These are phyloP conservation scores for Halenospora varia DNA, from an alignment of 495 filamentous ascomycete species.

Conservation along the genomic window DNA sequence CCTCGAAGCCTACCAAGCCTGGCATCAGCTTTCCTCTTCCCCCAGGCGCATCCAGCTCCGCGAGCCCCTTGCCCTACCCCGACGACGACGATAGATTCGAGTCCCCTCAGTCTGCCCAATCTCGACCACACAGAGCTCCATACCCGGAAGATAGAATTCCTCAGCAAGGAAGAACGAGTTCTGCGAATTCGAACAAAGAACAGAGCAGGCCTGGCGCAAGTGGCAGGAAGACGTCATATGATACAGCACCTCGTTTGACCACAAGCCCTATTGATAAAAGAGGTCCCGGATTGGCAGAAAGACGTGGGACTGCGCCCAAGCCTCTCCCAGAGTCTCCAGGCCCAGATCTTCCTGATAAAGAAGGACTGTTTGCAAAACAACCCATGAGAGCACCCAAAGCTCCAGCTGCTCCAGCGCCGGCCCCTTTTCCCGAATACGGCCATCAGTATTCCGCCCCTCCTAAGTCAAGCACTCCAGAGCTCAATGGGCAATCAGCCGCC, in stretches of 20 bases:
- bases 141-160: constrained; percentile 43
- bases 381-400: not conserved
- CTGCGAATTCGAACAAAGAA: constrained; percentile 7
- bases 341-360: constrained; percentile 64
- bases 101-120: constrained; percentile 32
- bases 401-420: not conserved
- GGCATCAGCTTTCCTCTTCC: constrained; percentile 49
- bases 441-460: constrained; percentile 20
- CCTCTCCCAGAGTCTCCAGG: constrained; percentile 74
- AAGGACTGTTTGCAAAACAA: constrained; percentile 58
- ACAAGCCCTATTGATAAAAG: constrained; percentile 46
- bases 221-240: constrained; percentile 25
- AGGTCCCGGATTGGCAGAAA: constrained; percentile 57
- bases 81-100: constrained; percentile 49
- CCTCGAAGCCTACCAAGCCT: constrained; percentile 34
- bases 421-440: constrained; percentile 19
- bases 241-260: constrained; percentile 39
- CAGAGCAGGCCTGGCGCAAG: constrained; percentile 11
- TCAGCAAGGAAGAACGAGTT: constrained; percentile 23
- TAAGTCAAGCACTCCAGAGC: constrained; percentile 9
- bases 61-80: constrained; percentile 69
- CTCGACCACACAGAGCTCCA: constrained; percentile 37
- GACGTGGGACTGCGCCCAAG: constrained; percentile 69
- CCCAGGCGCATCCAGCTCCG: constrained; percentile 59
- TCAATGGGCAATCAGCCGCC: constrained; percentile 11